Evolutionary conservation across 306 rosid genomes (phyloP), one percentile per base, ranked within the genome.

Genomic region (Coriaria nepalensis): DNA sequence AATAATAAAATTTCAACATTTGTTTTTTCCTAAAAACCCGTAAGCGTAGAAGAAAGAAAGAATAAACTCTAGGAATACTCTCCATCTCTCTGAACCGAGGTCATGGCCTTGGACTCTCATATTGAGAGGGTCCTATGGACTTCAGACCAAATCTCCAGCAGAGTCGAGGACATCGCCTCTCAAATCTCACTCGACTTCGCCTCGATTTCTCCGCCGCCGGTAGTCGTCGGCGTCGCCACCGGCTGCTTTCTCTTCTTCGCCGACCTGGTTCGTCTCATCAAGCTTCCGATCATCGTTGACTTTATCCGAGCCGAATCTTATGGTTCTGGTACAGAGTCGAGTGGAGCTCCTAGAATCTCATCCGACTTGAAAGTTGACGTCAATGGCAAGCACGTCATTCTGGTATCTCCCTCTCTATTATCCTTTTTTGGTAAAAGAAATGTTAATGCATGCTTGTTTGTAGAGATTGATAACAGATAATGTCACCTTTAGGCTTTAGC

Each of bases 191-290:
- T 33, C 32, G 86, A 81, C 46, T 63, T 75, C 11, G 7, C 37
- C 47, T 35, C 45, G 35, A 1, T 6, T 33, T 58, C 79, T 47
- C 49, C 70, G 4, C 65, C 77, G 2, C 83, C 86, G 7, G 73
- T 71, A 10, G 37, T 83, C 4, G 75, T 88, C 14, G 97, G 97
- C 47, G 93, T 88, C 0, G 90, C 86, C 69, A 81, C 88, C 7
- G 97, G 97, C 38, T 93, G 95, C 0, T 78, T 84, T 45, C 38
- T 81, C 43, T 88, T 88, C 73, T 48, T 81, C 5, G 97, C 97
- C 34, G 95, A 84, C 75, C 61, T 90, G 6, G 95, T 78, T 53
- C 78, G 94, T 11, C 69, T 44, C 62, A 67, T 90, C 35, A 47
- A 62, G 8, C 70, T 90, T 13, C 84, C 95, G 5, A 13, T 81